A percentile compares a stretch with the other conserved stretches of the same genome.
Conservation (phyloP, 768 basidiomycete species). For the Suillus tomentosus region DNA sequence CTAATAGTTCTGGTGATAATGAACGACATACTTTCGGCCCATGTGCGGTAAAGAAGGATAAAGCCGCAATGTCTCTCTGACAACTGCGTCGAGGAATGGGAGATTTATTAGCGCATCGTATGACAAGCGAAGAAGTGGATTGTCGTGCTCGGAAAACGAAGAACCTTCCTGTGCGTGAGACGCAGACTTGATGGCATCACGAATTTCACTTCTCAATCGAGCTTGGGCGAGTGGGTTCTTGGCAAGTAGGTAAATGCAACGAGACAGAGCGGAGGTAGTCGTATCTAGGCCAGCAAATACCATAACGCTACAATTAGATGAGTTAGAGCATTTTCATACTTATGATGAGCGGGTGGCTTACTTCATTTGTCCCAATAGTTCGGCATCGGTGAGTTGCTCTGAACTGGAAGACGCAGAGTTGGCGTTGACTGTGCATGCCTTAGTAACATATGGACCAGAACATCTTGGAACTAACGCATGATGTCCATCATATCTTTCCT, state of each 20-base stretch:
- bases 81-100: constrained; percentile 44
- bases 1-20: neutral
- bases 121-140: constrained; percentile 14
- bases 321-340: neutral
- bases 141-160: constrained; percentile 24
- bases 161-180: constrained; percentile 11
- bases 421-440: constrained; percentile 22
- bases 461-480: constrained; percentile 23
- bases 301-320: constrained; percentile 20
- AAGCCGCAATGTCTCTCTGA: constrained; percentile 36
- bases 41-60: constrained; percentile 25
- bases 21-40: constrained; percentile 20
- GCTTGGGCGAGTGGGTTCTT: constrained; percentile 11
- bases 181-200: constrained; percentile 15
- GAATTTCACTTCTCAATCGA: constrained; percentile 11
- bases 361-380: constrained; percentile 33
- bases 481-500: constrained; percentile 32
- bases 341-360: constrained; percentile 6
- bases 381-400: constrained; percentile 25
- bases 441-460: neutral
- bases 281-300: constrained; percentile 22
- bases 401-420: constrained; percentile 22
- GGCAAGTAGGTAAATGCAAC: constrained; percentile 20
- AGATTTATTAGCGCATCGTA: constrained; percentile 39
- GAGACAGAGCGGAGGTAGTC: constrained; percentile 24